Conservation (phyloP, 495 filamentous ascomycete species). For the Penicillium arizonense region DNA sequence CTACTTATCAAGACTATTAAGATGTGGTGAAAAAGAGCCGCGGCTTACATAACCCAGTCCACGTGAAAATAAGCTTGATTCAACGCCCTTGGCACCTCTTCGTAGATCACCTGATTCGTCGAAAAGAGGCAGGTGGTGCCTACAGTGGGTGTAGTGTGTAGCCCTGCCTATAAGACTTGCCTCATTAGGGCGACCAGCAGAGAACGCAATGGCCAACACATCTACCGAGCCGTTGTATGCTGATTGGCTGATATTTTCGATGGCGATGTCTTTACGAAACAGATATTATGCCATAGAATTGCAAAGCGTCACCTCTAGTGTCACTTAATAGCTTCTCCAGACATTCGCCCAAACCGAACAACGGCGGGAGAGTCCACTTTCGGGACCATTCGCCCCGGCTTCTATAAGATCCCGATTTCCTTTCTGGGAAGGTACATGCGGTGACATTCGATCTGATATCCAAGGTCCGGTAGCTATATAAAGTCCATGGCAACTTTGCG, state of each 20-base stretch:
- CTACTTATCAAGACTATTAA: too few species aligned
- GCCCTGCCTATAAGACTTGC: constrained; percentile 1
- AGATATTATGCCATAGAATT: constrained; percentile 13
- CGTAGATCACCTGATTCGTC: background rate
- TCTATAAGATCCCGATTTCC: constrained; percentile 15
- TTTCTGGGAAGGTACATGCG: constrained; percentile 28
- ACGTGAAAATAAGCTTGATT: constrained; percentile 12
- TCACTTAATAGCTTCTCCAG: constrained; percentile 16
- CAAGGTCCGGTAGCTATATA: constrained; percentile 18
- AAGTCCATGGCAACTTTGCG: background rate
- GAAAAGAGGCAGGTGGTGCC: constrained; percentile 1
- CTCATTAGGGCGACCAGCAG: background rate
- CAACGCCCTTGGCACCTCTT: background rate
- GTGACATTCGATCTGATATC: constrained; percentile 16
- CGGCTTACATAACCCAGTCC: background rate
- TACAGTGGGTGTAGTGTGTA: background rate
- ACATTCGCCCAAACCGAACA: constrained; percentile 19
- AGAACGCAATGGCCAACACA: background rate
- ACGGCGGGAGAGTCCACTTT: constrained; percentile 12
- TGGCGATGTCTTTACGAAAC: constrained; percentile 18
- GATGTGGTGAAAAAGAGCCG: too few species aligned
- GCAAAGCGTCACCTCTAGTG: background rate
- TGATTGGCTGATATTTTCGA: constrained; percentile 16
- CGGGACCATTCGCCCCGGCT: constrained; percentile 16
- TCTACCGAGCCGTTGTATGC: background rate